Evolutionary conservation across 1,139 yeast species (phyloP).

Genomic region (Hansenula sp.): DNA sequence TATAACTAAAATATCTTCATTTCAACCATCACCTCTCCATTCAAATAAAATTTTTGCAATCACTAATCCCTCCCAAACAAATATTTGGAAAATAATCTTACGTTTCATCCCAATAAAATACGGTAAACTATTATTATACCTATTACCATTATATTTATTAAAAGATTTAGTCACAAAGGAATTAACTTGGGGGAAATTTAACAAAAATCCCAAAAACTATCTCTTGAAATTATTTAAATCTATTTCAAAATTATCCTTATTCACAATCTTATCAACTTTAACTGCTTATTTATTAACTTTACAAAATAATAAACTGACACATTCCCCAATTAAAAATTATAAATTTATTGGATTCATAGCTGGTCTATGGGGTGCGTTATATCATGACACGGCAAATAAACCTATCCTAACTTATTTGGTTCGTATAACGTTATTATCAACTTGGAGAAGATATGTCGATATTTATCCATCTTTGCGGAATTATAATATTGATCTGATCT

Average conservation of each 20-base stretch:
- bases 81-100: slow-evolving; percentile 4
- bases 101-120: slow-evolving; percentile 9
- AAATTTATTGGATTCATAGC: slow-evolving; percentile 9
- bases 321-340: slow-evolving; percentile 2
- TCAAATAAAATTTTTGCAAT: slow-evolving; percentile 10
- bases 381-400: slow-evolving; percentile 1
- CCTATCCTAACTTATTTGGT: slow-evolving; percentile 4
- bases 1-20: slow-evolving; percentile 3
- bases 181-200: background rate
- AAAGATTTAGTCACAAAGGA: background rate
- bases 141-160: slow-evolving; percentile 1
- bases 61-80: slow-evolving; percentile 13
- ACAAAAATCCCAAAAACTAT: background rate
- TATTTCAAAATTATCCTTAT: slow-evolving; percentile 2
- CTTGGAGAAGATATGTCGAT: slow-evolving; percentile 2
- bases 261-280: slow-evolving; percentile 1
- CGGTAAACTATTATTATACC: slow-evolving; percentile 5
- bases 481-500: slow-evolving; percentile 1
- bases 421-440: slow-evolving; percentile 3
- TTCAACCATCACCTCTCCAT: slow-evolving; percentile 6
- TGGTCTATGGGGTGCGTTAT: slow-evolving; percentile 9
- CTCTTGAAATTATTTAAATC: background rate
- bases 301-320: background rate
- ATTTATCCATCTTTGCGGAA: background rate
- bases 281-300: slow-evolving; percentile 4